Base-by-base conservation (phyloP, 2,329 filamentous ascomycete genomes). In the Dactylellina haptotyla region DNA sequence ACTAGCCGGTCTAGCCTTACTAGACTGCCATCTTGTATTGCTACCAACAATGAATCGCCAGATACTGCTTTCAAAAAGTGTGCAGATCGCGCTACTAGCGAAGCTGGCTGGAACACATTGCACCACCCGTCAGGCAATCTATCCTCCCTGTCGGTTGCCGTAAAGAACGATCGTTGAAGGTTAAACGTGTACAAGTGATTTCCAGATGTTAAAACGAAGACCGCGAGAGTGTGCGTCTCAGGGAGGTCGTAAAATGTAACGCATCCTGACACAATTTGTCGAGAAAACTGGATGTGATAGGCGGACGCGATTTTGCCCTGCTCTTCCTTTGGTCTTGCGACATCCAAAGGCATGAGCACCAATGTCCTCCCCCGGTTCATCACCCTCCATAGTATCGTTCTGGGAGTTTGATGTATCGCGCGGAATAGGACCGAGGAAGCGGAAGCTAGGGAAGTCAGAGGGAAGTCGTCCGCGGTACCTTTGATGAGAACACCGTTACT, bases 301-400 rank as follows among this genome's bases (percentile, higher is more conserved):
- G 90, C 89, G 57, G 95, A 83, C 76, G 89, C 87, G 62, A 90
- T 87, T 81, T 96, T 92, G 56, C 82, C 80, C 45, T 84, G 81
- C 20, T 88, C 86, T 76, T 84, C 85, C 74, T 84, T 85, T 76
- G 85, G 87, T 82, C 86, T 93, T 80, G 88, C 90, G 76, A 97
- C 83, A 81, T 99, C 95, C 72, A 91, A 88, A 41, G 88, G 89
- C 79, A 92, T 90, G 56, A 99, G 85, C 82, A 95, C 94, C 77
- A 99, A 84, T 75, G 92, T 84, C 76, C 87, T 90, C 78, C 88
- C 88, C 78, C 92, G 88, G 79, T 96, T 90, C 73, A 97, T 83
- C 39, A 98, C 86, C 77, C 94, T 88, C 95, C 95, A 99, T 51
- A 97, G 85, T 79, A 98, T 96, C 81, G 88, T 92, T 79, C 91